These are phyloP conservation scores for Trypanosoma vivax DNA, from an alignment of 208 protist genomes.

Conservation along the genomic window DNA sequence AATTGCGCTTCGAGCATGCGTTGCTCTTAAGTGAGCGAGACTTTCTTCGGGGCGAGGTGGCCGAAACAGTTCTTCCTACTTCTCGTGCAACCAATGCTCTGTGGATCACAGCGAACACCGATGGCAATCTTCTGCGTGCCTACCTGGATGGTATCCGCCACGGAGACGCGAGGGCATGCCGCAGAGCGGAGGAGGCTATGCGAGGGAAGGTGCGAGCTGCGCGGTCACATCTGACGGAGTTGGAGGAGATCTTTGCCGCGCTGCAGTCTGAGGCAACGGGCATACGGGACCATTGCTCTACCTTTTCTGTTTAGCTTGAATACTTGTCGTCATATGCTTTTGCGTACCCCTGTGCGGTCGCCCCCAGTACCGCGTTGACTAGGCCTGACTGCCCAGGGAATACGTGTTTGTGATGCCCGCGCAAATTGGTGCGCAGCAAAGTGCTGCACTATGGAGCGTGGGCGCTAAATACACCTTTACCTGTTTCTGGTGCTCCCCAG, in stretches of 20 bases:
- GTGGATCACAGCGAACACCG: slow-evolving; percentile 31
- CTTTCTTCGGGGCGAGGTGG: slow-evolving; percentile 37
- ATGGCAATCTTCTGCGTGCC: slow-evolving; percentile 31
- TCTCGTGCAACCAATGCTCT: slow-evolving; percentile 44
- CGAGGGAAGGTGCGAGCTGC: slow-evolving; percentile 17
- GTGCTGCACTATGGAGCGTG: too few species aligned
- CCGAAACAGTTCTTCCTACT: slow-evolving; percentile 25
- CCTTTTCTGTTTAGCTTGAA: slow-evolving; percentile 11
- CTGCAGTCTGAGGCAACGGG: slow-evolving; percentile 34
- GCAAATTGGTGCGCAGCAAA: too few species aligned
- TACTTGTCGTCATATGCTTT: slow-evolving; percentile 8
- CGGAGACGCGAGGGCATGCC: slow-evolving; percentile 20
- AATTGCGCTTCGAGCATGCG: slow-evolving; percentile 40
- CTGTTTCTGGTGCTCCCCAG: too few species aligned
- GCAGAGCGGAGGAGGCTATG: slow-evolving; percentile 32
- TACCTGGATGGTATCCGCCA: slow-evolving; percentile 37
- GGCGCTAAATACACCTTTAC: too few species aligned
- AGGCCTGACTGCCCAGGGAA: too few species aligned
- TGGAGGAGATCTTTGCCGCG: slow-evolving; percentile 31
- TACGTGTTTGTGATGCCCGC: too few species aligned
- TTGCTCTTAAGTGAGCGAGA: slow-evolving; percentile 35
- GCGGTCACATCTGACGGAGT: slow-evolving; percentile 17
- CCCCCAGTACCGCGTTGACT: too few species aligned
- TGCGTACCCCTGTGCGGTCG: too few species aligned
- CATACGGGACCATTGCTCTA: slow-evolving; percentile 22